These are phyloP conservation scores for Neurospora hispaniola DNA, from an alignment of 495 filamentous ascomycete species.

Conservation along the genomic window DNA sequence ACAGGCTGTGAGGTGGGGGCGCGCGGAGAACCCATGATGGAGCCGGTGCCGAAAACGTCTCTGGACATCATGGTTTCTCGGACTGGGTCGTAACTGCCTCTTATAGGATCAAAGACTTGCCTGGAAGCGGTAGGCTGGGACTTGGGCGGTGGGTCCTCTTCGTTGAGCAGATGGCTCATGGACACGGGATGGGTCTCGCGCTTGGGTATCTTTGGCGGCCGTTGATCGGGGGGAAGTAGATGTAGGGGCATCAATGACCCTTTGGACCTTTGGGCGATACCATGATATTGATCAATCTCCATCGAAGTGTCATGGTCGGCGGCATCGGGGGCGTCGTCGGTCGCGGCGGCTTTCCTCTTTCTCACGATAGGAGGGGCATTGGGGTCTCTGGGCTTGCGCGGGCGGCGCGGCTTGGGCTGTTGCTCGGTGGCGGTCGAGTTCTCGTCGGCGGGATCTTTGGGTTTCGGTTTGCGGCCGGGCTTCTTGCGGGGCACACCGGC, in stretches of 20 bases:
- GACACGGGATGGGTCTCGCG: constrained; percentile 30
- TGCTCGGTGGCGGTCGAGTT: constrained; percentile 29
- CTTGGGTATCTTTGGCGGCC: constrained; percentile 24
- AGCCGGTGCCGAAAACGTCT: constrained; percentile 39
- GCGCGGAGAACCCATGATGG: constrained; percentile 42
- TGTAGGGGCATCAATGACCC: no score
- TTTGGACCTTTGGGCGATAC: background rate
- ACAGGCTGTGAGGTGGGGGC: constrained; percentile 28
- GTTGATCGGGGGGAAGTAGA: constrained; percentile 15
- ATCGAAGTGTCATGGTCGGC: constrained; percentile 31
- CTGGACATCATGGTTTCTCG: constrained; percentile 36
- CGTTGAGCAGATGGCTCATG: constrained; percentile 41
- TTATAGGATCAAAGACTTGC: constrained; percentile 80
- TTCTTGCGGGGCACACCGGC: constrained; percentile 38
- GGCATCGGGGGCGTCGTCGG: constrained; percentile 23
- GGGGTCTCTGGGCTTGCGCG: constrained; percentile 46
- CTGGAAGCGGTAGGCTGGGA: constrained; percentile 47
- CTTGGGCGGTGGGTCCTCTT: constrained; percentile 31
- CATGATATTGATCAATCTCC: background rate
- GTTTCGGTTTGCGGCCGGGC: constrained; percentile 43
- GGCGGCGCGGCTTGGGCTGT: constrained; percentile 40
- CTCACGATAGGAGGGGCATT: constrained; percentile 41
- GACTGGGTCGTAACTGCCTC: constrained; percentile 54
- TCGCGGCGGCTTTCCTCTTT: constrained; percentile 37
- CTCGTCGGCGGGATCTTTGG: constrained; percentile 32